phyloP scores from a whole-genome alignment of 1,284 basidiomycete genomes.

The Pholiota adiposa region DNA sequence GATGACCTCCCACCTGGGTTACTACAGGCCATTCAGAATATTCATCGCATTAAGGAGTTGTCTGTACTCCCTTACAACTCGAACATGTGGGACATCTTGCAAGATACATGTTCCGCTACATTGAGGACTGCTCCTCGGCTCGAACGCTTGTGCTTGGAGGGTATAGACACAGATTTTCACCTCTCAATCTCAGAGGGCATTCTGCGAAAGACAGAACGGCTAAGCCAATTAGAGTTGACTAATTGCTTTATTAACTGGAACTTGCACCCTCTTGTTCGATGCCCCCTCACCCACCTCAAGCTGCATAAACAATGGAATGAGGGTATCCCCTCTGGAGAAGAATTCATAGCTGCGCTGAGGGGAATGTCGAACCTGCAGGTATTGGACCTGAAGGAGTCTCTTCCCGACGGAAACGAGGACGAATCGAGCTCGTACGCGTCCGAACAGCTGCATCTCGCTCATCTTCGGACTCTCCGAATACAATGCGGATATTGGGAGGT shows the following conservation, averaged over 20 bases:
- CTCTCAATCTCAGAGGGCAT: background rate
- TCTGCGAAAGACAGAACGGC: conserved; percentile 8
- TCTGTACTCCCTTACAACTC: background rate
- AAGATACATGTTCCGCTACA: background rate
- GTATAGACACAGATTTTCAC: background rate
- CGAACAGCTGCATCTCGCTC: background rate
- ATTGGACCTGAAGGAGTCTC: background rate
- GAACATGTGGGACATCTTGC: background rate
- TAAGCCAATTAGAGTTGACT: conserved; percentile 24
- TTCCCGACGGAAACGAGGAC: background rate
- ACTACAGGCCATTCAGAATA: background rate
- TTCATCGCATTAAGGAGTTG: background rate
- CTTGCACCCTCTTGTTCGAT: conserved; percentile 21
- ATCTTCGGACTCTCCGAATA: background rate
- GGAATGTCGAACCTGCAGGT: background rate
- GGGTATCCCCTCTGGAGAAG: background rate
- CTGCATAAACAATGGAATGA: conserved; percentile 10
- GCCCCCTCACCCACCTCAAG: conserved; percentile 28
- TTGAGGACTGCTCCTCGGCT: background rate
- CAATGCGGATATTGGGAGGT: background rate
- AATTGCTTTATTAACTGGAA: conserved; percentile 28
- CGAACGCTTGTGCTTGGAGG: background rate
- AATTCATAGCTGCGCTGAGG: background rate
- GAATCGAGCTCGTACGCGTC: too few relatives aligned
- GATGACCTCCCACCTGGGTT: background rate